phyloP scores from a whole-genome alignment of 257 asterid genomes.

The Solanum tarijense region DNA sequence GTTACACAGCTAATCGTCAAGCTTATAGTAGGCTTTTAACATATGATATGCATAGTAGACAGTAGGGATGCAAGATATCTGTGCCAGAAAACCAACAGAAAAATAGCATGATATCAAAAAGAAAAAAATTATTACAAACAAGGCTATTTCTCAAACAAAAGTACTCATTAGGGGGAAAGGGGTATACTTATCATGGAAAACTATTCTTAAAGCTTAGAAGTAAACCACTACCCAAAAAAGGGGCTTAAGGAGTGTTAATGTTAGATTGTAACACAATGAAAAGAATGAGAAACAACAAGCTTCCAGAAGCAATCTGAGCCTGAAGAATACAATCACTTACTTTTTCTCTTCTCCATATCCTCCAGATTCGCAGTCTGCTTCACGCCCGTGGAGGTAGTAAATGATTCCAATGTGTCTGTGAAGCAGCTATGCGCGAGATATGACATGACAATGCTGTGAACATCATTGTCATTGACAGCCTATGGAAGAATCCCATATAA shows the following conservation, averaged over 20 bases:
- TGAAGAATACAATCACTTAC: constrained; percentile 31
- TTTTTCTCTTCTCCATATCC: constrained; percentile 73
- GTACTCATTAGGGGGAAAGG: not conserved
- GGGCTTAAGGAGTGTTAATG: not conserved
- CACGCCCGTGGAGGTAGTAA: constrained; percentile 52
- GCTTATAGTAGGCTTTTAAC: not conserved
- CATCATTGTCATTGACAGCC: constrained; percentile 61
- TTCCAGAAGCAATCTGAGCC: not conserved
- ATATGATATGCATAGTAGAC: not conserved
- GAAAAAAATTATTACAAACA: not conserved
- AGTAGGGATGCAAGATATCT: not conserved
- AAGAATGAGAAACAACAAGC: not conserved
- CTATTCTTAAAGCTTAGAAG: not conserved
- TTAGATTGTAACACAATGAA: not conserved
- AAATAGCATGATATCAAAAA: not conserved
- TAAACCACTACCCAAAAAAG: not conserved
- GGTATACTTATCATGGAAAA: not conserved
- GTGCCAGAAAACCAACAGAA: not conserved
- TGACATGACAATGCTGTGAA: constrained; percentile 63
- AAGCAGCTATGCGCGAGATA: constrained; percentile 84
- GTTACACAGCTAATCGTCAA: not conserved
- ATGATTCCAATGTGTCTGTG: constrained; percentile 68
- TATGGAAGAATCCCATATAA: constrained; percentile 6
- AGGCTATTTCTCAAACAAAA: not conserved
- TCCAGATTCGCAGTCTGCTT: constrained; percentile 44